These are phyloP conservation scores for Hymenoscyphus scutula DNA, from an alignment of 2,329 filamentous ascomycete genomes.

Conservation along the genomic window DNA sequence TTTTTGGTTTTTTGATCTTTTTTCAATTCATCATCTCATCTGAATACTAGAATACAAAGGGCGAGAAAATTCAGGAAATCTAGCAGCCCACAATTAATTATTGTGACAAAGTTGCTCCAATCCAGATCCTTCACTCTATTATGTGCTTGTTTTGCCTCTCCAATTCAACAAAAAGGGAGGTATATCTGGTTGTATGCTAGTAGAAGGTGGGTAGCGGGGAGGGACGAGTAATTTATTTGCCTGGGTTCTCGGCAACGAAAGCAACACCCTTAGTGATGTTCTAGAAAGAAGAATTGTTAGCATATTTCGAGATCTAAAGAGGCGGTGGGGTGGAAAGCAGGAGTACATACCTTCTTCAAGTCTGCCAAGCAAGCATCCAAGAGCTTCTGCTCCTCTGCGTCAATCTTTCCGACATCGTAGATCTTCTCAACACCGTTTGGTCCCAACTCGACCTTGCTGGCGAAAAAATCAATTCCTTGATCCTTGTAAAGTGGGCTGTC, in stretches of 20 bases:
- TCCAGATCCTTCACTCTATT: slow-evolving; percentile 11
- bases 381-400: slow-evolving; percentile 83
- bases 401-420: slow-evolving; percentile 79
- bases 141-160: slow-evolving; percentile 5
- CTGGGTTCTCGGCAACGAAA: slow-evolving; percentile 59
- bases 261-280: slow-evolving; percentile 89
- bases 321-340: not conserved
- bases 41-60: slow-evolving; percentile 12
- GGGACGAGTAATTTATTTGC: slow-evolving; percentile 48
- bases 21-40: slow-evolving; percentile 7
- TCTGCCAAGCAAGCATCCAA: slow-evolving; percentile 80
- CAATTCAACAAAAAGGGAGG: not conserved
- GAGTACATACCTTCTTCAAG: slow-evolving; percentile 60
- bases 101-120: slow-evolving; percentile 5
- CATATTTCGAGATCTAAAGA: not conserved
- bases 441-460: slow-evolving; percentile 91
- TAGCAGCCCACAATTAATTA: slow-evolving; percentile 6
- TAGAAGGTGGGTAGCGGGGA: not conserved
- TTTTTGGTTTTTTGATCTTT: not conserved
- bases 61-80: slow-evolving; percentile 1
- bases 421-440: slow-evolving; percentile 96
- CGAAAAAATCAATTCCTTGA: slow-evolving; percentile 96
- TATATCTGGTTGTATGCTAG: slow-evolving; percentile 8
- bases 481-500: slow-evolving; percentile 98
- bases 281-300: slow-evolving; percentile 43